phyloP scores from a whole-genome alignment of 441 rosid genomes.

The Erodium trifolium region DNA sequence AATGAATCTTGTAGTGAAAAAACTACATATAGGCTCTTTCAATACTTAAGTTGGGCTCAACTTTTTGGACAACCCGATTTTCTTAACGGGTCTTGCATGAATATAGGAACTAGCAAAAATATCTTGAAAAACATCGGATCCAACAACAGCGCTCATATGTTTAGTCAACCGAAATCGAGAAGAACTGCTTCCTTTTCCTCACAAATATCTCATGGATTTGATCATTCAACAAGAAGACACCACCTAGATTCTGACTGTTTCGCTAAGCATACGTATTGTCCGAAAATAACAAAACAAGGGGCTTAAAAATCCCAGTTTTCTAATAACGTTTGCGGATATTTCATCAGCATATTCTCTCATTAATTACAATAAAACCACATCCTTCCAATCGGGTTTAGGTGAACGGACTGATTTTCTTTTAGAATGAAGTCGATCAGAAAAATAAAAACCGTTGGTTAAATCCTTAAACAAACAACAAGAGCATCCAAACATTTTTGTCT shows the following conservation, averaged over 20 bases:
- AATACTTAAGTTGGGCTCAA: too few relatives aligned
- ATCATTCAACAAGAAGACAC: not conserved
- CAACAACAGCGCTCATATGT: too few relatives aligned
- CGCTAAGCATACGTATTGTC: too few relatives aligned
- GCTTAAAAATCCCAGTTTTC: not conserved
- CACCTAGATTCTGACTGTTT: not conserved
- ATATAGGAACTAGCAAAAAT: too few relatives aligned
- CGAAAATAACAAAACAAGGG: not conserved
- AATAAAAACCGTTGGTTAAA: not conserved
- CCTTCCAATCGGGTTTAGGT: constrained; percentile 3
- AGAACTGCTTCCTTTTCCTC: too few relatives aligned
- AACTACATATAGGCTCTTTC: too few relatives aligned
- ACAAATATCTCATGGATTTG: too few relatives aligned
- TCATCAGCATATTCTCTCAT: not conserved
- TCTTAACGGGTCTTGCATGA: not conserved
- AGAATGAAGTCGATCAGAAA: too few relatives aligned
- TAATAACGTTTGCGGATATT: not conserved
- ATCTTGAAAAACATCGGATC: too few relatives aligned
- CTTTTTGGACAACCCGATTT: not conserved
- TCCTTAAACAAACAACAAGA: not conserved
- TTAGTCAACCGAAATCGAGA: too few relatives aligned
- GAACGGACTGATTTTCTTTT: not conserved
- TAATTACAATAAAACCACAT: not conserved
- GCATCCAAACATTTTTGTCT: not conserved
- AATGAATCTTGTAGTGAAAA: too few relatives aligned